Base-by-base conservation (phyloP, 148 eudicot species). In the Cornus controversa region DNA sequence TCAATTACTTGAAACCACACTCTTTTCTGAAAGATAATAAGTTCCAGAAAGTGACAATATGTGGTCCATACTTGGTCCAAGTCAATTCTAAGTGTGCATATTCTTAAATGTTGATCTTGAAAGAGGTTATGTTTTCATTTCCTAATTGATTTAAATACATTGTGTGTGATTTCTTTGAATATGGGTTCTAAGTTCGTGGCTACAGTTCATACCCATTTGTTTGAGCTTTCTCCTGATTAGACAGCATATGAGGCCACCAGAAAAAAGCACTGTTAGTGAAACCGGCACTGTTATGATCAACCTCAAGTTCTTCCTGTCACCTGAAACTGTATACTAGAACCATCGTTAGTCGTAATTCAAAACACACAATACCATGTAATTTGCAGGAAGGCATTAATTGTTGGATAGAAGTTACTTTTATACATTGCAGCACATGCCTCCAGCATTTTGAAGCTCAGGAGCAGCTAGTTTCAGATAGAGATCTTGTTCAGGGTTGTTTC, bases 381-480 rank as follows among this genome's bases (percentile, higher is more conserved):
- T 40, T n/a, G n/a, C n/a, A n/a, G n/a, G n/a, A n/a, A n/a, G n/a
- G n/a, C n/a, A n/a, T 31, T 31, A 31, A 31, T 31, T 31, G 34
- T 31, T 31, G 4, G 34, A 5, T 31, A 31, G 2, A 31, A 31
- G 34, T 45, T 45, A 45, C 50, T 45, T 45, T 31, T 31, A 31
- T 31, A 2, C 4, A 31, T 31, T 60, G 26, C 60, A n/a, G 37
- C 10, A 34, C 71, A 42, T 20, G 72, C 77, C 81, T 79, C 37
- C 25, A 50, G n/a, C 64, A 29, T 11, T 10, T 42, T 7, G 80
- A 73, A 54, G 57, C 66, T 79, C 81, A 79, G 77, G 72, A 66
- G 37, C 45, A 5, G 81, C 75, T 34, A 79, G 65, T 57, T 72
- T 79, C 6, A 79, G 54, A 54, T 79, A 54, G 27, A 79, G 54